Conservation (phyloP, 2,329 filamentous ascomycete species). For the Colletotrichum sp. region DNA sequence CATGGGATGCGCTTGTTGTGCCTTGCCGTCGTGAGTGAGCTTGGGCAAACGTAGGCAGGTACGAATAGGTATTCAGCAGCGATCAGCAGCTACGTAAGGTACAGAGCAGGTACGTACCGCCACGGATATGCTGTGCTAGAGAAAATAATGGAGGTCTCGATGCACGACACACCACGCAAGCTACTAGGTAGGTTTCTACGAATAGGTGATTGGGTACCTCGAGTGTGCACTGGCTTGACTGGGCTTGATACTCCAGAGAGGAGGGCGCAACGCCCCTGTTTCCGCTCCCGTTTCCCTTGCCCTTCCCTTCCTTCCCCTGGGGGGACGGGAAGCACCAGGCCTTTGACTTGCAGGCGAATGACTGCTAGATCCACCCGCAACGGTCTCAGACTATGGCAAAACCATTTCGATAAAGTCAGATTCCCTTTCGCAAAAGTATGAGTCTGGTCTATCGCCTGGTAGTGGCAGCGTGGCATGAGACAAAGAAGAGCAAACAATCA, state of each 20-base stretch:
- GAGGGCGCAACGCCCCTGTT: neutral
- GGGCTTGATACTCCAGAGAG: too few relatives aligned
- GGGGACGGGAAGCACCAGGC: neutral
- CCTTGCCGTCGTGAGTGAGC: neutral
- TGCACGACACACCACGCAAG: neutral
- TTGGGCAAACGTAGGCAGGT: neutral
- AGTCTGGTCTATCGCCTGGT: neutral
- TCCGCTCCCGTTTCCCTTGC: neutral
- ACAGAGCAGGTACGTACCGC: neutral
- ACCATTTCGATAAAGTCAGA: constrained; percentile 9
- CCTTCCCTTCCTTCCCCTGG: neutral
- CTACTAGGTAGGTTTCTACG: neutral
- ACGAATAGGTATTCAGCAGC: neutral
- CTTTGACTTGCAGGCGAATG: neutral
- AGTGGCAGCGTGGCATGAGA: neutral
- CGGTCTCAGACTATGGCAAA: constrained; percentile 12
- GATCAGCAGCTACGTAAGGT: neutral
- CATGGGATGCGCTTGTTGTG: neutral
- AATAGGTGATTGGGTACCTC: neutral
- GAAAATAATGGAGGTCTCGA: neutral
- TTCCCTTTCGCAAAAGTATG: neutral
- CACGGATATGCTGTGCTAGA: neutral
- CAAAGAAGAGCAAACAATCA: constrained; percentile 2
- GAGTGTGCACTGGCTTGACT: neutral
- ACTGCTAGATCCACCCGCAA: constrained; percentile 4